Evolutionary conservation across 1,284 basidiomycete species (phyloP).

Genomic region (Serendipita sp.): DNA sequence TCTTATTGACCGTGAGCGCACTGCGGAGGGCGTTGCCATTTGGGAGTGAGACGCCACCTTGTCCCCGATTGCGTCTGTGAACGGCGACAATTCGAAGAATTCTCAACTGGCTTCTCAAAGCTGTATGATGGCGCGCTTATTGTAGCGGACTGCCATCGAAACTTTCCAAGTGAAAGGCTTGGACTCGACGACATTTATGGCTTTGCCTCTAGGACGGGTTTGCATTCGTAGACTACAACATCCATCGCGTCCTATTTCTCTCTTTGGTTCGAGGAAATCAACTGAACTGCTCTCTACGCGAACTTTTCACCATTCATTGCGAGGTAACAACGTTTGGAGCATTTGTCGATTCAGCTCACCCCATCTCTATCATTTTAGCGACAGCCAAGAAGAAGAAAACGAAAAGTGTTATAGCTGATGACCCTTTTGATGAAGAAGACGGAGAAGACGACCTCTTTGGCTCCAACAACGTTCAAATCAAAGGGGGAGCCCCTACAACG

Average conservation of each 20-base stretch:
- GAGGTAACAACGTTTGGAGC: not conserved
- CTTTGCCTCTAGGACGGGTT: no score
- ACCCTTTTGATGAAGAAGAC: not conserved
- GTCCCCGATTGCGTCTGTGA: not conserved
- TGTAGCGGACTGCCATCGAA: no score
- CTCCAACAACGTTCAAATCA: not conserved
- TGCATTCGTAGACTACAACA: not conserved
- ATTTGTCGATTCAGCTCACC: not conserved
- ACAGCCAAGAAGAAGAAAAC: not conserved
- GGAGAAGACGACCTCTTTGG: constrained; percentile 1
- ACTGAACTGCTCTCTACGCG: not conserved
- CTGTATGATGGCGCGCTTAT: no score
- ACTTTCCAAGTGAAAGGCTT: no score
- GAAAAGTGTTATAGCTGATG: not conserved
- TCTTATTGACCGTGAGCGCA: not conserved
- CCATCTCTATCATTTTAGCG: not conserved
- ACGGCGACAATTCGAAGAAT: not conserved
- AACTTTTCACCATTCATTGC: not conserved
- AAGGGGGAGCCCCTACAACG: not conserved
- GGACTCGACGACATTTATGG: no score
- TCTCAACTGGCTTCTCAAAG: not conserved
- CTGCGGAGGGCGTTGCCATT: not conserved
- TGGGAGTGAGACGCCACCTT: not conserved
- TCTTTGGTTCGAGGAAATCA: not conserved
- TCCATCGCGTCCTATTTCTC: not conserved